phyloP scores from a whole-genome alignment of 208 protist genomes.

The Spongospora subterranea region DNA sequence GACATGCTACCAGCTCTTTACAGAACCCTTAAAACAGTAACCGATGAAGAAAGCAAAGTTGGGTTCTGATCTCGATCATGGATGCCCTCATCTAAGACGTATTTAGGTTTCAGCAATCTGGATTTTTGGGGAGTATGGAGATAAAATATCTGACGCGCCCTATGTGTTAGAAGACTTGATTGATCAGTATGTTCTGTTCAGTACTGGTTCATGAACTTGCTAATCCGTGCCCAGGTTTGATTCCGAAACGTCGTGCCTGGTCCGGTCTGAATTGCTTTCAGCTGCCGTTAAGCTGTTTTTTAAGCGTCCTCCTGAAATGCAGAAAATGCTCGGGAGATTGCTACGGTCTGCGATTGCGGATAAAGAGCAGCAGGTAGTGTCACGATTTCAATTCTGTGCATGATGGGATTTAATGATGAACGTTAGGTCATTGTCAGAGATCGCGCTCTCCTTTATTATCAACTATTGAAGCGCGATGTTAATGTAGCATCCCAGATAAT shows the following conservation, averaged over 20 bases:
- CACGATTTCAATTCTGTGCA: no score
- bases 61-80: conserved; percentile 53
- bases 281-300: conserved; percentile 86
- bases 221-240: conserved; percentile 60
- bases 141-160: conserved; percentile 83
- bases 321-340: conserved; percentile 81
- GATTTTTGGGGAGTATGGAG: conserved; percentile 86
- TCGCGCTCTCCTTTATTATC: conserved; percentile 57
- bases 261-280: conserved; percentile 85
- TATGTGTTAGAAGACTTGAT: conserved; percentile 86
- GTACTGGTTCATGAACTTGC: conserved; percentile 33
- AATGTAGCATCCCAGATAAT: not conserved
- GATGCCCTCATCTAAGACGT: conserved; percentile 10
- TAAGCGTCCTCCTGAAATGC: conserved; percentile 86
- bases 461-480: not conserved
- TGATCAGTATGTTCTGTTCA: conserved; percentile 63
- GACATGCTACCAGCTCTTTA: conserved; percentile 64
- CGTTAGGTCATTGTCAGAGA: conserved; percentile 25
- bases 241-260: conserved; percentile 69
- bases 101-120: conserved; percentile 49
- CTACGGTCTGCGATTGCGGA: conserved; percentile 76
- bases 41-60: conserved; percentile 59
- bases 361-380: not conserved
- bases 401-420: no score
- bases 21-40: conserved; percentile 46